Percentiles rank a stretch among this genome's conserved stretches.
Conservation (phyloP, 441 rosid genomes). For the Pelargonium myrrhifolium region DNA sequence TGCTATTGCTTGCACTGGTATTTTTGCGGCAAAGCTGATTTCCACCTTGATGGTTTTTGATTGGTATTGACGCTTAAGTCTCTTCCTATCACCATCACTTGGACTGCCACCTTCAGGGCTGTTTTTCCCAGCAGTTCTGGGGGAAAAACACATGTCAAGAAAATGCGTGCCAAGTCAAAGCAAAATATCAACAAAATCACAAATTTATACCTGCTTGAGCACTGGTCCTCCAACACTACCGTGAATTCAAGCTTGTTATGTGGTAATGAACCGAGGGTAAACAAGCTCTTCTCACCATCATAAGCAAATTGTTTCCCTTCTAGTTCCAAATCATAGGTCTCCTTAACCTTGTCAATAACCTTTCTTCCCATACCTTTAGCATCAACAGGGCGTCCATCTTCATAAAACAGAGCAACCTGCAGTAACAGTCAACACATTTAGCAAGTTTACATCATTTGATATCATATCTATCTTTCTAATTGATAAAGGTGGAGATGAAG, state of each 20-base stretch:
- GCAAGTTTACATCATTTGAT: not conserved
- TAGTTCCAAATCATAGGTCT: constrained; percentile 37
- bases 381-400: constrained; percentile 50
- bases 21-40: constrained; percentile 47
- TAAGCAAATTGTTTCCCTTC: constrained; percentile 47
- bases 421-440: constrained; percentile 4
- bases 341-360: constrained; percentile 40
- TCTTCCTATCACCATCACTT: constrained; percentile 33
- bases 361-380: constrained; percentile 44
- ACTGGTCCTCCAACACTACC: constrained; percentile 53
- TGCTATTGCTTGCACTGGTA: constrained; percentile 55
- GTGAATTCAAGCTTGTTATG: constrained; percentile 46
- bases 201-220: constrained; percentile 10
- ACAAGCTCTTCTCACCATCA: constrained; percentile 56
- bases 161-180: not conserved
- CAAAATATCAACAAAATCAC: constrained; percentile 15
- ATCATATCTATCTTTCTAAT: not conserved
- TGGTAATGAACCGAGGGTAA: constrained; percentile 48
- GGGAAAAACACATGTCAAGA: not conserved
- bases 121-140: constrained; percentile 25
- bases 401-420: constrained; percentile 43
- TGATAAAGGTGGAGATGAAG: not conserved
- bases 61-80: constrained; percentile 31
- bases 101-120: constrained; percentile 27
- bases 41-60: constrained; percentile 47